Conservation (phyloP, 2,329 filamentous ascomycete genomes). For the Fusarium sp. region DNA sequence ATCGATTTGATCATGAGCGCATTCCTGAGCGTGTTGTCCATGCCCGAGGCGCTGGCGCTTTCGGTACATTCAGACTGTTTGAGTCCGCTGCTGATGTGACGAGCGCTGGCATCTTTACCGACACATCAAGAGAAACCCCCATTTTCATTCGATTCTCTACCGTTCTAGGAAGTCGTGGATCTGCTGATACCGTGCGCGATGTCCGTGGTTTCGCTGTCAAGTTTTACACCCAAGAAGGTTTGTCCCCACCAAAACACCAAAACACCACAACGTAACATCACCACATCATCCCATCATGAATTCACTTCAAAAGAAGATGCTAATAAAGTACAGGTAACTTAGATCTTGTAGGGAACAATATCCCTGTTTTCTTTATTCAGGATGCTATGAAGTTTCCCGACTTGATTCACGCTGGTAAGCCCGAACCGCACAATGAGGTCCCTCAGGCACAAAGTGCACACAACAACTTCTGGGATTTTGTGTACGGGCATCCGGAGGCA, state of each 20-base stretch:
- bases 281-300: not conserved
- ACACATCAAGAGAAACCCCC: slow-evolving; percentile 65
- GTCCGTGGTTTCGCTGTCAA: slow-evolving; percentile 81
- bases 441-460: slow-evolving; percentile 79
- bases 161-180: slow-evolving; percentile 79
- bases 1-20: slow-evolving; percentile 77
- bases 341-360: slow-evolving; percentile 81
- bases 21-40: slow-evolving; percentile 77
- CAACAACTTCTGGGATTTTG: slow-evolving; percentile 85
- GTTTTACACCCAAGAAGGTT: slow-evolving; percentile 77
- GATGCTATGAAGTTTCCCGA: slow-evolving; percentile 82
- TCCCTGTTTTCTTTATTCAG: slow-evolving; percentile 82
- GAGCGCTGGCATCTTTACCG: slow-evolving; percentile 71
- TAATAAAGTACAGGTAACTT: slow-evolving; percentile 63
- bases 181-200: slow-evolving; percentile 86
- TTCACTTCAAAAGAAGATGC: not conserved
- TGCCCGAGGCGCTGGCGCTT: slow-evolving; percentile 76
- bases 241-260: not conserved
- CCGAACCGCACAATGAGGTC: slow-evolving; percentile 77
- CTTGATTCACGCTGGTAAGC: slow-evolving; percentile 73
- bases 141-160: slow-evolving; percentile 76
- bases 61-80: slow-evolving; percentile 77
- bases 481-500: slow-evolving; percentile 72
- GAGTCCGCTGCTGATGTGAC: slow-evolving; percentile 77
- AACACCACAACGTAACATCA: not conserved